Evolutionary conservation across 352 stramenopile species (phyloP).

Genomic region (Phytophthora kernoviae): DNA sequence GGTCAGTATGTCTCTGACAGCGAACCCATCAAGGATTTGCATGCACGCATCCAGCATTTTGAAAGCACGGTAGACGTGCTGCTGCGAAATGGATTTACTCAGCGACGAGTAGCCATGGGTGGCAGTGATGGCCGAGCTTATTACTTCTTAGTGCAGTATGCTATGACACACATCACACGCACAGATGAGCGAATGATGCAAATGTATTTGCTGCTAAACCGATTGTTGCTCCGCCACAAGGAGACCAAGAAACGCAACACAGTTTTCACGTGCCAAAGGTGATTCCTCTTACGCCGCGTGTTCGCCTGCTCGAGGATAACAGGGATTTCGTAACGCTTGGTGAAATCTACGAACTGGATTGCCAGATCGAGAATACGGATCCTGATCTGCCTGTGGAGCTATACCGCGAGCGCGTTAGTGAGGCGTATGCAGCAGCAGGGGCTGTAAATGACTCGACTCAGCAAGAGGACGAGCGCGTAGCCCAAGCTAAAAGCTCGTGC

Average conservation of each 20-base stretch:
- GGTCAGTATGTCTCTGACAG: constrained; percentile 92
- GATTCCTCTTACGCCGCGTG: constrained; percentile 91
- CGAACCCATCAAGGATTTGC: constrained; percentile 92
- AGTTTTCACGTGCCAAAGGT: constrained; percentile 91
- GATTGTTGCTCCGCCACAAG: constrained; percentile 84
- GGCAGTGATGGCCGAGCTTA: constrained; percentile 89
- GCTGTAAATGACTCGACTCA: constrained; percentile 38
- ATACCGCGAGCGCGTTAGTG: constrained; percentile 74
- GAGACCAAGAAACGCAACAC: constrained; percentile 89
- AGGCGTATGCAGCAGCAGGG: constrained; percentile 56
- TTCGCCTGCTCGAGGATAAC: constrained; percentile 88
- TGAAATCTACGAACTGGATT: constrained; percentile 87
- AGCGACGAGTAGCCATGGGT: constrained; percentile 90
- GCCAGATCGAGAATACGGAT: constrained; percentile 68
- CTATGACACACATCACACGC: constrained; percentile 92
- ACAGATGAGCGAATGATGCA: constrained; percentile 95
- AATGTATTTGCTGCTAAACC: constrained; percentile 91
- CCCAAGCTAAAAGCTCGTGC: constrained; percentile 63
- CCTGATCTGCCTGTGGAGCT: constrained; percentile 82
- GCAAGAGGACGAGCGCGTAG: constrained; percentile 69
- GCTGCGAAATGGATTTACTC: constrained; percentile 88
- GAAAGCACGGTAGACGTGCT: constrained; percentile 87
- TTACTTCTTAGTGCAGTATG: constrained; percentile 93
- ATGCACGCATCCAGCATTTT: constrained; percentile 91
- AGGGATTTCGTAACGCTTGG: constrained; percentile 84